These are phyloP conservation scores for Kodamaea anthophila DNA, from an alignment of 1,139 yeast genomes.

Conservation along the genomic window DNA sequence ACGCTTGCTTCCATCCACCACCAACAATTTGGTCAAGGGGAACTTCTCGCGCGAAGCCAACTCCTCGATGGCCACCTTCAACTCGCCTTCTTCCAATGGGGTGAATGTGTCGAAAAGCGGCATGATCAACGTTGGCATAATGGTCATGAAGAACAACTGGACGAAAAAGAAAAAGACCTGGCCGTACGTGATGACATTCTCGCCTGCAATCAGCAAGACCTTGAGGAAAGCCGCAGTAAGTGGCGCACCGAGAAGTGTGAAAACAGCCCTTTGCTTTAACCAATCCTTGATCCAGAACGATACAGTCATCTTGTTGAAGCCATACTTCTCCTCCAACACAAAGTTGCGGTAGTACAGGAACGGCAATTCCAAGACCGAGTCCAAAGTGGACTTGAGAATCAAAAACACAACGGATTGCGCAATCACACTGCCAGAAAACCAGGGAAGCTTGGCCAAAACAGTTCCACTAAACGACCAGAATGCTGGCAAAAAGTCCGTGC, in stretches of 20 bases:
- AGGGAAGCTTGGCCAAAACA: constrained; percentile 35
- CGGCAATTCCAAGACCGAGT: constrained; percentile 58
- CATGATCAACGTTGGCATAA: constrained; percentile 77
- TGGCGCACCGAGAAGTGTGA: constrained; percentile 63
- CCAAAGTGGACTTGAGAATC: constrained; percentile 37
- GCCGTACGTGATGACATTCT: constrained; percentile 71
- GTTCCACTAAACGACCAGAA: constrained; percentile 56
- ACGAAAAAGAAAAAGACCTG: constrained; percentile 66
- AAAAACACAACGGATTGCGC: constrained; percentile 63
- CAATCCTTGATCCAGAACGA: constrained; percentile 67
- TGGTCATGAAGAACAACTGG: constrained; percentile 67
- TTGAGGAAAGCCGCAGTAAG: constrained; percentile 68
- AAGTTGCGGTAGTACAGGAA: constrained; percentile 69
- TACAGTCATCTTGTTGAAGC: constrained; percentile 81
- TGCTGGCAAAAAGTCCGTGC: constrained; percentile 61
- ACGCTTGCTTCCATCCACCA: constrained; percentile 92
- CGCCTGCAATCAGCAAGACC: constrained; percentile 75
- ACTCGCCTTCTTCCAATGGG: constrained; percentile 86
- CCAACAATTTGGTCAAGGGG: constrained; percentile 80
- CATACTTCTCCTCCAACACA: constrained; percentile 86
- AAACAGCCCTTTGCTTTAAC: constrained; percentile 52
- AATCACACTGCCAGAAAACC: constrained; percentile 47
- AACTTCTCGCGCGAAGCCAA: constrained; percentile 71
- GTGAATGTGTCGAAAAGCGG: constrained; percentile 89
- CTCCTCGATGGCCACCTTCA: constrained; percentile 72